Conservation (phyloP, 805 yeast species). For the Sugiyamaella mastotermitis region DNA sequence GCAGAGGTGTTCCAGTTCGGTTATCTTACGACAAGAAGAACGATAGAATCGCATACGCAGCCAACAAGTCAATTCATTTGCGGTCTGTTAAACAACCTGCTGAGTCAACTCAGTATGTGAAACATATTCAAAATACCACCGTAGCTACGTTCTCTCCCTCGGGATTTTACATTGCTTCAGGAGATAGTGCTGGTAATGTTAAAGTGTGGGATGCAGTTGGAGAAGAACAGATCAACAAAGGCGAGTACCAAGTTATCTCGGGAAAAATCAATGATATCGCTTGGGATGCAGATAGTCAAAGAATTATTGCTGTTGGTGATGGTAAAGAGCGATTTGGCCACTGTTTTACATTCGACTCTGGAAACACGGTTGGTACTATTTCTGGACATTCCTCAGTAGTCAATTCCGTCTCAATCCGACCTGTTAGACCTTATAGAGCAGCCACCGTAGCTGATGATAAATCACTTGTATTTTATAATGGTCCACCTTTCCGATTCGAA, state of each 20-base stretch:
- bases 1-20: slow-evolving; percentile 62
- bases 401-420: slow-evolving; percentile 78
- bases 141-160: slow-evolving; percentile 85
- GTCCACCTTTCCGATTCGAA: slow-evolving; percentile 90
- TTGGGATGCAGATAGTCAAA: slow-evolving; percentile 85
- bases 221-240: slow-evolving; percentile 55
- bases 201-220: slow-evolving; percentile 75
- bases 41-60: slow-evolving; percentile 70
- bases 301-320: slow-evolving; percentile 91
- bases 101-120: slow-evolving; percentile 58
- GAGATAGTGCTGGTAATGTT: slow-evolving; percentile 85
- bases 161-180: slow-evolving; percentile 86
- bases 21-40: slow-evolving; percentile 67
- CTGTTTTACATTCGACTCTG: slow-evolving; percentile 89
- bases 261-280: slow-evolving; percentile 79
- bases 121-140: slow-evolving; percentile 66
- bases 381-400: slow-evolving; percentile 84
- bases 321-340: slow-evolving; percentile 91
- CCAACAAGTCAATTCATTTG: slow-evolving; percentile 73
- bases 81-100: slow-evolving; percentile 55
- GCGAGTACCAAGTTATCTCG: slow-evolving; percentile 71
- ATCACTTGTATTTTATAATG: slow-evolving; percentile 74
- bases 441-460: slow-evolving; percentile 90
- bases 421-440: slow-evolving; percentile 85
- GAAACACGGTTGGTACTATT: slow-evolving; percentile 95